Conservation (phyloP, 257 asterid species). For the Solanum sitiens region DNA sequence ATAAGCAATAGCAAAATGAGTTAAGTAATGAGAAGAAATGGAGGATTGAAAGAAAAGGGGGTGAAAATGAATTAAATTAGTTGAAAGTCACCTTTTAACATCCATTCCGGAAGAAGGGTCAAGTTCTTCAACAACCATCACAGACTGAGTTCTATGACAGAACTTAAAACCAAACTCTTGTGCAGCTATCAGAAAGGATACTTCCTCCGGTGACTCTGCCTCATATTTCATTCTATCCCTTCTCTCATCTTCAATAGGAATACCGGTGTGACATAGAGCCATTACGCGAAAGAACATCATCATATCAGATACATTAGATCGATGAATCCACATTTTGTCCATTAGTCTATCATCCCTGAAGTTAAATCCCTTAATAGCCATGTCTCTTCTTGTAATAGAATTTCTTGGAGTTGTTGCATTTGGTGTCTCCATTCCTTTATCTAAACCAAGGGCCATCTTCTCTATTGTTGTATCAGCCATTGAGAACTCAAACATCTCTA, state of each 20-base stretch:
- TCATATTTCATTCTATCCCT: conserved; percentile 63
- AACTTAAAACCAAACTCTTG: conserved; percentile 93
- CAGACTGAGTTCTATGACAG: conserved; percentile 71
- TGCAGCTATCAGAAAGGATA: conserved; percentile 84
- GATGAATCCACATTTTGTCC: conserved; percentile 70
- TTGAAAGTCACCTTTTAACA: conserved; percentile 44
- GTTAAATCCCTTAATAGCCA: conserved; percentile 61
- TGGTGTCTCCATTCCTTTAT: conserved; percentile 12
- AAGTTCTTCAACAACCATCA: conserved; percentile 58
- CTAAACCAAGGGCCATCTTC: conserved; percentile 28
- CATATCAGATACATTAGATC: conserved; percentile 42
- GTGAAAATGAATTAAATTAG: not conserved
- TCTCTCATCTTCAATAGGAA: conserved; percentile 65
- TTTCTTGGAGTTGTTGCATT: conserved; percentile 7
- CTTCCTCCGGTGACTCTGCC: conserved; percentile 96
- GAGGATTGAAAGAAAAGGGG: not conserved
- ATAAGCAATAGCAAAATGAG: not conserved
- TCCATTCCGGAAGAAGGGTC: conserved; percentile 59
- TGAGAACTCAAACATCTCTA: conserved; percentile 54
- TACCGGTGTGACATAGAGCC: conserved; percentile 84
- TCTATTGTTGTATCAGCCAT: conserved; percentile 43
- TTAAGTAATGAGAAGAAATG: not conserved
- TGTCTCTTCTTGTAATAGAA: conserved; percentile 8
- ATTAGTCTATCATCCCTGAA: conserved; percentile 72
- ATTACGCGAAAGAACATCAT: conserved; percentile 69